Percentiles rank a stretch among this genome's conserved stretches.
These are phyloP conservation scores for Haplosporangium gracile DNA, from an alignment of 192 early-diverging fungal species.

Conservation along the genomic window DNA sequence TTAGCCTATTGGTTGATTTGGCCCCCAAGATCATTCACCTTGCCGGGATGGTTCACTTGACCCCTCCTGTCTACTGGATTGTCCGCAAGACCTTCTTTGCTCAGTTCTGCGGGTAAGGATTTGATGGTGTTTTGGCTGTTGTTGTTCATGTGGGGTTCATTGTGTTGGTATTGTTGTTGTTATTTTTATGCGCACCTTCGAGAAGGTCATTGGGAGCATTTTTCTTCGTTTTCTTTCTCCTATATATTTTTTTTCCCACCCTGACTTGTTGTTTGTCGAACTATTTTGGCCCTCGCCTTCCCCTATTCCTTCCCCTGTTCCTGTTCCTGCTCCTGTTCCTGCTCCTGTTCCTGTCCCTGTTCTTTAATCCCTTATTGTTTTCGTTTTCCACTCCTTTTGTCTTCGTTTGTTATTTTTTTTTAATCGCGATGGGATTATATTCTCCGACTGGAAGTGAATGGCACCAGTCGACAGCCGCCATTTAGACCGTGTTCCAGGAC, in stretches of 20 bases:
- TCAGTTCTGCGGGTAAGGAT: constrained; percentile 83
- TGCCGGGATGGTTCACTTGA: constrained; percentile 65
- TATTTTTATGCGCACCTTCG: not conserved
- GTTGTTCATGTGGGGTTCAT: not conserved
- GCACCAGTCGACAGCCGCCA: constrained; percentile 2
- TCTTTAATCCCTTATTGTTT: not conserved
- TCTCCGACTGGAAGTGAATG: not conserved
- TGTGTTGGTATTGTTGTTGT: not conserved
- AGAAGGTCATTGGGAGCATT: not conserved
- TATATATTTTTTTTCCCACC: not conserved
- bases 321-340: not conserved
- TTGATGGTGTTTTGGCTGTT: not conserved
- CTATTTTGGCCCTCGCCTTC: not conserved
- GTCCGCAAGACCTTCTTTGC: constrained; percentile 90
- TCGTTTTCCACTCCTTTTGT: not conserved
- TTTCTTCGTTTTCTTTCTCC: not conserved
- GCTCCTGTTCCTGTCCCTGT: not conserved
- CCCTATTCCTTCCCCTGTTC: not conserved
- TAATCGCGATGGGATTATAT: constrained; percentile 5
- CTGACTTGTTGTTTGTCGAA: not conserved
- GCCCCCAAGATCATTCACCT: constrained; percentile 68
- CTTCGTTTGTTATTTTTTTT: constrained; percentile 7
- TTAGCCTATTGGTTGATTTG: constrained; percentile 70
- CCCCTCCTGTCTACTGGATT: constrained; percentile 68
- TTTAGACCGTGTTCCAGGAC: not conserved